Percentiles rank a stretch among this genome's conserved stretches.
These are phyloP conservation scores for Gossypium davidsonii DNA, from an alignment of 441 rosid genomes.

Conservation along the genomic window DNA sequence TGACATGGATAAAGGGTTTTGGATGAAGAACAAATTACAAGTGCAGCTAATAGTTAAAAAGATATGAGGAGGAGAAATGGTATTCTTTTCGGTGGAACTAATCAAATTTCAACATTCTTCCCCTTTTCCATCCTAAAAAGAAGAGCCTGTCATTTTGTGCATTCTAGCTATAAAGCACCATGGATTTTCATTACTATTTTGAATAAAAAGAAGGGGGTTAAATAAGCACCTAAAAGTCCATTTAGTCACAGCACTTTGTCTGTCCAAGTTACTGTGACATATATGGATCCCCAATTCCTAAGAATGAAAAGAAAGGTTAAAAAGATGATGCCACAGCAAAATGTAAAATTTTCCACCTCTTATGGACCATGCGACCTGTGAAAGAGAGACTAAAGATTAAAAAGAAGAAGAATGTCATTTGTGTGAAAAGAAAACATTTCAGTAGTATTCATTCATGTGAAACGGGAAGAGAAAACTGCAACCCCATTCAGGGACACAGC, in stretches of 20 bases:
- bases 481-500: background rate
- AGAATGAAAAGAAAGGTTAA: background rate
- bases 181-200: slow-evolving; percentile 12
- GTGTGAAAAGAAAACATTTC: background rate
- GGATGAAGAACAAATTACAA: slow-evolving; percentile 7
- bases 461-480: background rate
- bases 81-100: slow-evolving; percentile 24
- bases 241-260: background rate
- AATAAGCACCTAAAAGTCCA: background rate
- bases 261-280: background rate
- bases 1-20: slow-evolving; percentile 29
- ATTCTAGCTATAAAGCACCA: slow-evolving; percentile 33
- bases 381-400: no score
- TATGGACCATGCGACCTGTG: background rate
- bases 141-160: slow-evolving; percentile 26
- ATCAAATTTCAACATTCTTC: slow-evolving; percentile 17
- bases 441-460: background rate
- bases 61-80: slow-evolving; percentile 5
- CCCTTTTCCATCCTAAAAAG: slow-evolving; percentile 36
- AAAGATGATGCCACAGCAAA: background rate
- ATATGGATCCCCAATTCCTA: background rate
- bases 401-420: background rate
- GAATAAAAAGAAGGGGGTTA: background rate
- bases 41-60: slow-evolving; percentile 5
- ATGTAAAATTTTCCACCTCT: background rate